phyloP scores from a whole-genome alignment of 2,329 filamentous ascomycete species.

The Raffaelea arxii region DNA sequence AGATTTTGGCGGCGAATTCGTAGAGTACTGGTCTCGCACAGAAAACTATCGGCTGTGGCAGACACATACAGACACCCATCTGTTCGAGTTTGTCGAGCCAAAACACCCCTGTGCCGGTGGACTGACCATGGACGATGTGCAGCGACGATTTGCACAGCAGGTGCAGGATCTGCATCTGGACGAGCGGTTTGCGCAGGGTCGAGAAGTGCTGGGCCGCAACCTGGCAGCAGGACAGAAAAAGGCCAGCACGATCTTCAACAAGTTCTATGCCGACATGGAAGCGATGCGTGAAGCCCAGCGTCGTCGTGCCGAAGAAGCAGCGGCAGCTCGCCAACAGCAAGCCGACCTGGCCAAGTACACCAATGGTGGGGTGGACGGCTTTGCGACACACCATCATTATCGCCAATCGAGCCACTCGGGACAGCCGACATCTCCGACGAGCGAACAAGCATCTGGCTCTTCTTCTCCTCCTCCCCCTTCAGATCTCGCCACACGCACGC shows the following conservation, averaged over 20 bases:
- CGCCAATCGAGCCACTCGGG: too few species aligned
- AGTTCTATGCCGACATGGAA: slow-evolving; percentile 85
- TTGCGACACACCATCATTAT: too few species aligned
- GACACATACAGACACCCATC: slow-evolving; percentile 66
- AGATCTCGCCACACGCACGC: slow-evolving; percentile 34
- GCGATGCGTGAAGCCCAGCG: slow-evolving; percentile 64
- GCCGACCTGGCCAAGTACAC: neutral
- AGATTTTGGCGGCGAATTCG: slow-evolving; percentile 78
- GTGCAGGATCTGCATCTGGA: slow-evolving; percentile 91
- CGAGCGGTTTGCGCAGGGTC: slow-evolving; percentile 73
- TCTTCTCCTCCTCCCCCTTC: slow-evolving; percentile 5
- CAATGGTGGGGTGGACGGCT: too few species aligned
- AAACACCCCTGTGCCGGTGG: slow-evolving; percentile 89
- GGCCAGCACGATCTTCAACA: slow-evolving; percentile 78
- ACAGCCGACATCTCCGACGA: neutral
- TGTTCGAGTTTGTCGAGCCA: slow-evolving; percentile 92
- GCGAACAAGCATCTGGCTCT: neutral
- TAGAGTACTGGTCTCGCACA: slow-evolving; percentile 78
- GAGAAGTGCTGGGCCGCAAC: slow-evolving; percentile 80
- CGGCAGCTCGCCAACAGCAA: slow-evolving; percentile 15
- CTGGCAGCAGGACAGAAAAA: slow-evolving; percentile 82
- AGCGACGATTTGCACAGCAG: slow-evolving; percentile 80
- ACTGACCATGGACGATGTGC: slow-evolving; percentile 87
- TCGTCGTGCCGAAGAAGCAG: slow-evolving; percentile 48
- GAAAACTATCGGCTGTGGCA: slow-evolving; percentile 91